phyloP scores from a whole-genome alignment of 73 alveolate genomes.

The Stentor roeselii region DNA sequence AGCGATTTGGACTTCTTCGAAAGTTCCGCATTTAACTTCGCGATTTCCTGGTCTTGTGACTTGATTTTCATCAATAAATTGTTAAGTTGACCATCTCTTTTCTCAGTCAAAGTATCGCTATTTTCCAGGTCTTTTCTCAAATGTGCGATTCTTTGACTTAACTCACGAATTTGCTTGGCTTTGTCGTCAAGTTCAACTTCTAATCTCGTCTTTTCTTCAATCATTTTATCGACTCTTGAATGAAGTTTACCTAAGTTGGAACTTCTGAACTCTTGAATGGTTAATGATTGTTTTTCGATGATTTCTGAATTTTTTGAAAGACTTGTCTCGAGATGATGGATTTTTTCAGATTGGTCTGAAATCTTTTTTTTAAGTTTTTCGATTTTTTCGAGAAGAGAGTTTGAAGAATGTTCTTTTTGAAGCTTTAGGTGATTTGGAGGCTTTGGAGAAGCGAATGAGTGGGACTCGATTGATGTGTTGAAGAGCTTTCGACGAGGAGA shows the following conservation, averaged over 20 bases:
- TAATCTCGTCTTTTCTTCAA: background rate
- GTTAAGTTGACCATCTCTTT: constrained; percentile 13
- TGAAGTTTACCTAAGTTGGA: background rate
- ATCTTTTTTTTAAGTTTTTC: too few species aligned
- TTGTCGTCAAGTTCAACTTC: background rate
- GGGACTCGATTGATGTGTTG: too few species aligned
- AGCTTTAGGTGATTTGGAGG: too few species aligned
- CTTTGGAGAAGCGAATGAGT: too few species aligned
- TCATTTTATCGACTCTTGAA: background rate
- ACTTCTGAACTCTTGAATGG: background rate
- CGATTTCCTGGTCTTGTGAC: constrained; percentile 12
- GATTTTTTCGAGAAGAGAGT: too few species aligned
- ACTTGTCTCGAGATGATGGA: background rate
- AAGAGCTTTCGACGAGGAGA: too few species aligned
- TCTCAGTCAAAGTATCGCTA: background rate
- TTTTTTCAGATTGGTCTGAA: background rate
- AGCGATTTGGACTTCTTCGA: background rate
- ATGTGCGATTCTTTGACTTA: background rate
- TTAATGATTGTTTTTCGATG: background rate
- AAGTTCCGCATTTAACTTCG: background rate
- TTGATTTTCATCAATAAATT: background rate
- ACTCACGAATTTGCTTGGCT: background rate
- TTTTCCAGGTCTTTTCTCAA: background rate
- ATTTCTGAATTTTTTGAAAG: background rate
- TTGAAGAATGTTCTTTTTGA: too few species aligned